phyloP scores from a whole-genome alignment of 768 basidiomycete species.

The Cyathus striatus region DNA sequence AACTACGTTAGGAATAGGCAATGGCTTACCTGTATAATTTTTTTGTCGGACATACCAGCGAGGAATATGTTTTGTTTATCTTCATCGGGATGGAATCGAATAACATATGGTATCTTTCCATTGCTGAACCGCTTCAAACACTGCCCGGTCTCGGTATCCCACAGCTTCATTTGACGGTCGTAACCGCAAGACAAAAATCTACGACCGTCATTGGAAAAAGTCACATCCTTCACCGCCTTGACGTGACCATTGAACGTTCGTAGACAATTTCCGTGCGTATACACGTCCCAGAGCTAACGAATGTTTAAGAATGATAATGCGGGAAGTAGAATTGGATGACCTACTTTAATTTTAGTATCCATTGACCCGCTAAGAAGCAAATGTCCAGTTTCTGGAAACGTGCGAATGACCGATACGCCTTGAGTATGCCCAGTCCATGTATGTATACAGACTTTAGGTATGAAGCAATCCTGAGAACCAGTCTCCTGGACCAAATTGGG shows the following conservation, averaged over 20 bases:
- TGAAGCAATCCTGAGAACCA: conserved; percentile 86
- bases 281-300: conserved; percentile 91
- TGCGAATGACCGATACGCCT: conserved; percentile 89
- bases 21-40: conserved; percentile 85
- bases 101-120: conserved; percentile 94
- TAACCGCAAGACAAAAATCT: conserved; percentile 90
- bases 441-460: conserved; percentile 93
- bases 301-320: conserved; percentile 2
- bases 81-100: conserved; percentile 92
- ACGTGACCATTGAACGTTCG: conserved; percentile 96
- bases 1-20: neutral
- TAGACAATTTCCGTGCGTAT: conserved; percentile 93
- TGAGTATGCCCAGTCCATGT: conserved; percentile 99
- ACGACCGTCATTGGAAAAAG: conserved; percentile 90
- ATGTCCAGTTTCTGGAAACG: conserved; percentile 92
- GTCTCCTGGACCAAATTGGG: conserved; percentile 75
- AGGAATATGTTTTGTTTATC: conserved; percentile 96
- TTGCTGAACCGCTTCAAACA: conserved; percentile 96
- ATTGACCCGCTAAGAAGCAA: conserved; percentile 90
- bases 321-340: conserved; percentile 1
- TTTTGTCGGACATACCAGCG: conserved; percentile 99
- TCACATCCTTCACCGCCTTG: conserved; percentile 94
- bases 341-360: conserved; percentile 97
- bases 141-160: conserved; percentile 99
- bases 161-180: conserved; percentile 96